phyloP scores from a whole-genome alignment of 495 filamentous ascomycete genomes.

The Penicillium malachiteum region DNA sequence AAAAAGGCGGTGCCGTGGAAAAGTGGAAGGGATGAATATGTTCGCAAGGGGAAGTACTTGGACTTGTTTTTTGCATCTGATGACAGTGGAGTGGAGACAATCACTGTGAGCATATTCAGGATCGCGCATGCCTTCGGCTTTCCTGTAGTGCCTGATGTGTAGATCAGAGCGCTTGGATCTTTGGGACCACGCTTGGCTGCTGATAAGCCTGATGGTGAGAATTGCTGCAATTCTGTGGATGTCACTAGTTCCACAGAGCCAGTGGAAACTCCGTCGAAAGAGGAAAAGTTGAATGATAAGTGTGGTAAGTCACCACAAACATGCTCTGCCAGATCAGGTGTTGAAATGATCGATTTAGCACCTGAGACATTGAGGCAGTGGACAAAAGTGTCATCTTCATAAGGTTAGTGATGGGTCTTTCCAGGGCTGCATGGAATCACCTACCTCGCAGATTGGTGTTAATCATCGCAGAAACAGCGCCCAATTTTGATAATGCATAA shows the following conservation, averaged over 20 bases:
- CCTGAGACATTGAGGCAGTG: slow-evolving; percentile 77
- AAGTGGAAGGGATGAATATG: slow-evolving; percentile 89
- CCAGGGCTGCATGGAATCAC: background rate
- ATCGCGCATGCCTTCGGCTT: slow-evolving; percentile 88
- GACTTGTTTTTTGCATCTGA: slow-evolving; percentile 33
- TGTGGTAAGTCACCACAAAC: slow-evolving; percentile 40
- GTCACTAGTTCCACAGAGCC: slow-evolving; percentile 51
- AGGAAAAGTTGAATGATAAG: slow-evolving; percentile 38
- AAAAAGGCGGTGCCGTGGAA: slow-evolving; percentile 83
- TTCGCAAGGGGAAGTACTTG: slow-evolving; percentile 59
- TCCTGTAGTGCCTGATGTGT: slow-evolving; percentile 86
- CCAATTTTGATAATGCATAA: slow-evolving; percentile 80
- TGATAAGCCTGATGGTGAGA: slow-evolving; percentile 29
- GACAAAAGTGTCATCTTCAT: slow-evolving; percentile 58
- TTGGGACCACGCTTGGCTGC: slow-evolving; percentile 39
- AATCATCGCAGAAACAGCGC: slow-evolving; percentile 82
- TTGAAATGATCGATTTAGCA: slow-evolving; percentile 62
- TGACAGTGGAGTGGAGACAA: slow-evolving; percentile 41
- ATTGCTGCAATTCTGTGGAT: slow-evolving; percentile 39
- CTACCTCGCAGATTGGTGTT: slow-evolving; percentile 84
- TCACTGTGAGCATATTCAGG: slow-evolving; percentile 53
- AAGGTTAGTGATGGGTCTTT: background rate
- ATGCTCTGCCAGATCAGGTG: slow-evolving; percentile 44
- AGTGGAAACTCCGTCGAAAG: slow-evolving; percentile 53
- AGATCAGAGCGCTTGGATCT: slow-evolving; percentile 71